Evolutionary conservation across 495 filamentous ascomycete genomes (phyloP).

Genomic region (Parachaetomium inaequale): DNA sequence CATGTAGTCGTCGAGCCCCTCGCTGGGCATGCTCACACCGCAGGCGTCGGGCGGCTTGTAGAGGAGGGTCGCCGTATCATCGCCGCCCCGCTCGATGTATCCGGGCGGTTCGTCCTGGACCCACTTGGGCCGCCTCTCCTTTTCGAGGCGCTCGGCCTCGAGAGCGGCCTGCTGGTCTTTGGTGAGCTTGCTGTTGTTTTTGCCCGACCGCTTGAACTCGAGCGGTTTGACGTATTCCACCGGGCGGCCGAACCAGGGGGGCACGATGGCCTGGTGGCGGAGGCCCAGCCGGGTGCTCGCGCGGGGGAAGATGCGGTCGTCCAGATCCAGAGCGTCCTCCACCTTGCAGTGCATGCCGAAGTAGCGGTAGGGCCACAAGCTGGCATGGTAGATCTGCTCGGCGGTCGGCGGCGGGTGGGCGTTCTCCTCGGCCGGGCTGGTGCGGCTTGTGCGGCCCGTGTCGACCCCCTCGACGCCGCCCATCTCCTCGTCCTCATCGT

Average conservation of each 20-base stretch:
- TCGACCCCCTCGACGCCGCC: conserved; percentile 75
- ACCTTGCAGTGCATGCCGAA: conserved; percentile 92
- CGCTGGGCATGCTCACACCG: conserved; percentile 44
- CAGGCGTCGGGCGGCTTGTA: conserved; percentile 58
- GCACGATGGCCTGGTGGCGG: conserved; percentile 84
- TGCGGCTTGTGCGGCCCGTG: conserved; percentile 54
- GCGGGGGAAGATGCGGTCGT: conserved; percentile 95
- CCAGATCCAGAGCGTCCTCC: conserved; percentile 94
- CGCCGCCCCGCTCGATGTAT: conserved; percentile 80
- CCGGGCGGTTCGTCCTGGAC: conserved; percentile 86
- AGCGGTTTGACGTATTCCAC: conserved; percentile 85
- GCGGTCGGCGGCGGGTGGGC: conserved; percentile 68
- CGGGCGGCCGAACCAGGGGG: conserved; percentile 75
- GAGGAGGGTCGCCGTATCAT: conserved; percentile 54
- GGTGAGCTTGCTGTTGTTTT: conserved; percentile 64
- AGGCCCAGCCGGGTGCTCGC: conserved; percentile 91
- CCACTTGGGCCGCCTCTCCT: conserved; percentile 84
- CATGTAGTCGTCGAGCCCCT: conserved; percentile 70
- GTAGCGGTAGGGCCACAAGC: conserved; percentile 95
- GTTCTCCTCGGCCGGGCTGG: conserved; percentile 55
- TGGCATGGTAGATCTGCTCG: conserved; percentile 87
- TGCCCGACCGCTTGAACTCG: conserved; percentile 70
- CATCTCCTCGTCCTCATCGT: conserved; percentile 75
- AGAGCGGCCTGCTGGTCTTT: conserved; percentile 75
- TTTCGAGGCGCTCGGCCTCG: conserved; percentile 73